Base-by-base conservation (phyloP, 2,329 filamentous ascomycete genomes). In the Phialophora verrucosa region DNA sequence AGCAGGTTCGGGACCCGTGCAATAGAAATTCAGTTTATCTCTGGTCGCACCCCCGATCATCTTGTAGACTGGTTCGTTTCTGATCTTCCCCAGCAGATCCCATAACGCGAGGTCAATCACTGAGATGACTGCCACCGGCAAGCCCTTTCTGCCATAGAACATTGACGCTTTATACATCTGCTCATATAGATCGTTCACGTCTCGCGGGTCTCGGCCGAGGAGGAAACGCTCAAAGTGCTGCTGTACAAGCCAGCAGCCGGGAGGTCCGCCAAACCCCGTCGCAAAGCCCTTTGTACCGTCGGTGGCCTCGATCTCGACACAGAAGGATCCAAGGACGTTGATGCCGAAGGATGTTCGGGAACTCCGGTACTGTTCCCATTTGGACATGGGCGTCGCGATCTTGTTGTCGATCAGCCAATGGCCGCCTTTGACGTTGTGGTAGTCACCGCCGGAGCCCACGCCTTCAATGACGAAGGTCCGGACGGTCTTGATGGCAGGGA, bases 81-180 rank as follows among this genome's bases (percentile, higher is more conserved):
- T 87, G 69, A 97, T 86, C 83, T 97, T 97, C 71, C 93, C 93
- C 4, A 96, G 82, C 50, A 97, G 83, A 82, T 97, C 93, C 93
- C 93, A 97, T 49, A 97, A 80, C 4, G 93, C 93, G 51, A 97
- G 85, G 75, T 97, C 93, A 74, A 97, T 95, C 70, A 97, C 93
- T 1, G 92, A 96, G 75, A 97, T 97, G 75, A 96, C 90, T 61
- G 93, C 93, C 11, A 94, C 87, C 1, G 93, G 91, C 1, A 97
- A 87, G 55, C 93, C 93, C 79, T 97, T 97, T 72, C 93, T 90
- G 68, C 93, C 93, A 76, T 97, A 97, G 83, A 97, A 97, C 91
- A 97, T 96, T 72, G 92, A 96, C 1, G 86, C 91, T 67, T 93
- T 89, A 83, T 97, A 97, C 93, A 97, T 97, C 78, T 96, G 92